Evolutionary conservation across 2,329 filamentous ascomycete species (phyloP), one percentile per base, ranked within the genome.

Genomic region (Sporothrix protearum): DNA sequence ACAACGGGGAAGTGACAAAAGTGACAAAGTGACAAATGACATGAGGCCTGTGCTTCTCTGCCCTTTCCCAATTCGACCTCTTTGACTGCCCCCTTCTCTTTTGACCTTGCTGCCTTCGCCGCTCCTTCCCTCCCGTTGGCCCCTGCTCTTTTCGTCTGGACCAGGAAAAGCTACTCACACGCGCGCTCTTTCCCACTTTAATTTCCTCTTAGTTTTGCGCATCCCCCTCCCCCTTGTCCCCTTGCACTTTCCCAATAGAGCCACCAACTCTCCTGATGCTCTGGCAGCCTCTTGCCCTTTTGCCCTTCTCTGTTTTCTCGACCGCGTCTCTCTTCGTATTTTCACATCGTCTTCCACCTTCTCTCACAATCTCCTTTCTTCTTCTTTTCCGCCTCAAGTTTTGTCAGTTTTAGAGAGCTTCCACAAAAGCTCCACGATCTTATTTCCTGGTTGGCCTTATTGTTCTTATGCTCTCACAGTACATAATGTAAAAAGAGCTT

Each of bases 131-230:
- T 64, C 25, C 47, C 25, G 45, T 64, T 66, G 57, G 30, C 59
- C 59, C 69, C 68, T 63, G 68, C 53, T 64, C 61, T 33, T 67
- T 14, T 49, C 36, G 51, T 49, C 64, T 36, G 53, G 42, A 71
- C 59, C 67, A 57, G 67, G 28, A 47, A 47, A 53, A 69, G 64
- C 57, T 64, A n/a, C 33, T 47, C 67, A 45, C 49, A 36, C 68
- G 47, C 36, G 39, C 68, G 53, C 70, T 39, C 72, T 71, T 72
- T 66, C 72, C 71, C 70, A 71, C 71, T 64, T 71, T 72, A 71
- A 70, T 73, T 70, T 70, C 51, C 69, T 71, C 57, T 39, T 71
- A 59, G 36, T 61, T 16, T 47, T 19, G 66, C 45, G 42, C 64
- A 39, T 57, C 28, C 25, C 22, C 28, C 25, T 16, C 51, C 69